A percentile compares a stretch with the other conserved stretches of the same genome.
phyloP scores from a whole-genome alignment of 2,329 filamentous ascomycete genomes.

The Cercospora sesami region DNA sequence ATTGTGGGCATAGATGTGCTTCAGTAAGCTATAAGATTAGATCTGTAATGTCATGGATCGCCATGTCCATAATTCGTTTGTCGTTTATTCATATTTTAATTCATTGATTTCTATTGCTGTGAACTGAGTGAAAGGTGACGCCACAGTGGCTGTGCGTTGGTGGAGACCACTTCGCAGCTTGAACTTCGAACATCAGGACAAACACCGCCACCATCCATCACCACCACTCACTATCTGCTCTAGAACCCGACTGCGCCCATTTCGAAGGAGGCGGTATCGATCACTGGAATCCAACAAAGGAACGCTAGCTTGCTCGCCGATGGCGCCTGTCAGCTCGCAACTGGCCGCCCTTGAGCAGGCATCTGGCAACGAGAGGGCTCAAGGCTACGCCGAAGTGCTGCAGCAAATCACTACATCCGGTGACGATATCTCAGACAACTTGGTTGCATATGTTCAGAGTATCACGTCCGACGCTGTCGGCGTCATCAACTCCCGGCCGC shows the following conservation, averaged over 20 bases:
- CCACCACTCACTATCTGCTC: neutral
- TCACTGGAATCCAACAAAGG: neutral
- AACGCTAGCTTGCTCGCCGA: neutral
- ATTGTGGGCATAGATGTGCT: constrained; percentile 63
- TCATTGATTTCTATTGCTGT: neutral
- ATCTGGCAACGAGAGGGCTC: constrained; percentile 36
- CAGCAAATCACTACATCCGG: constrained; percentile 54
- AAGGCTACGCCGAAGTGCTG: constrained; percentile 60
- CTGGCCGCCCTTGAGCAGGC: constrained; percentile 20
- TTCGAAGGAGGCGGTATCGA: neutral
- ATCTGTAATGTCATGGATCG: neutral
- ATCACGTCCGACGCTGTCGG: constrained; percentile 69
- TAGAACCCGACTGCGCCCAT: neutral
- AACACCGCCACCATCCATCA: neutral
- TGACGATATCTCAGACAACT: constrained; percentile 57
- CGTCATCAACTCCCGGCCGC: constrained; percentile 71
- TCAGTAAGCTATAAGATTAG: neutral
- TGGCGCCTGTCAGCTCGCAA: constrained; percentile 15
- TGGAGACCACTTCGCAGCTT: neutral
- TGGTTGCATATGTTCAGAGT: constrained; percentile 63
- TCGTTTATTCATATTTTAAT: neutral
- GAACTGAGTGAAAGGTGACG: neutral
- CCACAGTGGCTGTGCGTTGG: constrained; percentile 4
- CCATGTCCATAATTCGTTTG: neutral
- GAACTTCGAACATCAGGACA: neutral